These are phyloP conservation scores for Phyllosticta citribraziliensis DNA, from an alignment of 2,329 filamentous ascomycete genomes.

Conservation along the genomic window DNA sequence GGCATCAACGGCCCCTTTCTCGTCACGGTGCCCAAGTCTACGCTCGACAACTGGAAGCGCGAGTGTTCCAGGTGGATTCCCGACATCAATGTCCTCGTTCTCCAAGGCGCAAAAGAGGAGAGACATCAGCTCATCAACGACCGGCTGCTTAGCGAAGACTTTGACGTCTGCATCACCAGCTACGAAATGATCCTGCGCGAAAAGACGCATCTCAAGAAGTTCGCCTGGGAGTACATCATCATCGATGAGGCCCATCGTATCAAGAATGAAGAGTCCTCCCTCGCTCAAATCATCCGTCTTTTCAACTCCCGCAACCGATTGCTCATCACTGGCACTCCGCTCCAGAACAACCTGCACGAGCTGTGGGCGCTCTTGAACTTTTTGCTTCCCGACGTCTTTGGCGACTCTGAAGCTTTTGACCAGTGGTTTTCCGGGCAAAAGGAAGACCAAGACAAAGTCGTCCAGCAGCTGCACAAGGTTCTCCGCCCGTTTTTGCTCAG, in stretches of 20 bases:
- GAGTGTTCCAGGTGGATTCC: conserved; percentile 93
- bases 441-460: conserved; percentile 86
- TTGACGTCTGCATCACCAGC: conserved; percentile 95
- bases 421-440: conserved; percentile 94
- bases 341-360: conserved; percentile 97
- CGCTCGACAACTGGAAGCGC: conserved; percentile 95
- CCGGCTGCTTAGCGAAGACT: conserved; percentile 84
- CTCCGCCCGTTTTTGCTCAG: conserved; percentile 87
- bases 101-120: conserved; percentile 93
- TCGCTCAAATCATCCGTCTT: conserved; percentile 90
- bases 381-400: conserved; percentile 93
- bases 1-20: conserved; percentile 86
- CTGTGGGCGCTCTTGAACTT: conserved; percentile 97
- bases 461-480: conserved; percentile 90
- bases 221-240: conserved; percentile 99
- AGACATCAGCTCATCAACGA: conserved; percentile 81
- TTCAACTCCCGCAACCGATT: conserved; percentile 94
- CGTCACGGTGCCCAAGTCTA: conserved; percentile 89
- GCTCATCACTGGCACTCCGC: conserved; percentile 88
- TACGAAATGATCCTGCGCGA: conserved; percentile 98
- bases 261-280: conserved; percentile 97
- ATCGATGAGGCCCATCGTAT: conserved; percentile 97
- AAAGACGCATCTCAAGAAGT: conserved; percentile 90
- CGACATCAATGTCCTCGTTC: conserved; percentile 84
- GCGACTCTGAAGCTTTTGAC: conserved; percentile 92